These are phyloP conservation scores for Fusarium musae DNA, from an alignment of 2,329 filamentous ascomycete genomes.

Conservation along the genomic window DNA sequence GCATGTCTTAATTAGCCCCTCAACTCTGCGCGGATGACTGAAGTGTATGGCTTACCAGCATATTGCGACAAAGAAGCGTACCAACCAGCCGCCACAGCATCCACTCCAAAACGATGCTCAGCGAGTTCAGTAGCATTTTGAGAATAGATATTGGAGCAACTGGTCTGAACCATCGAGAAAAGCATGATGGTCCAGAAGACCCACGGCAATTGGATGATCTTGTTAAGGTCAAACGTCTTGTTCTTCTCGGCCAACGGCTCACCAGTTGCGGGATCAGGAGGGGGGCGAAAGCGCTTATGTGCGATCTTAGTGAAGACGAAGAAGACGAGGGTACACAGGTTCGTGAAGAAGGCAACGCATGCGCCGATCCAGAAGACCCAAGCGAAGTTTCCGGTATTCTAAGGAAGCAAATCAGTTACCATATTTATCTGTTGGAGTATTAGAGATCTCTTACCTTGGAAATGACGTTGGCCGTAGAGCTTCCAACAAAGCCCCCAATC, in stretches of 20 bases:
- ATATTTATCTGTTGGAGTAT: rapidly evolving
- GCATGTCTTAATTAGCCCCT: rapidly evolving
- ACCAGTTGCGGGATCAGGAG: background rate
- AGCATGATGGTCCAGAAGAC: background rate
- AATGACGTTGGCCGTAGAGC: background rate
- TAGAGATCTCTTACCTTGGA: background rate
- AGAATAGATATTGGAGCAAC: background rate
- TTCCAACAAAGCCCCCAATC: background rate
- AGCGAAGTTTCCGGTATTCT: background rate
- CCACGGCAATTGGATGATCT: background rate
- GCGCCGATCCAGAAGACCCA: background rate
- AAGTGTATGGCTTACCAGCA: background rate
- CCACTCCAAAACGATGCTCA: background rate
- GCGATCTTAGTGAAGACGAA: background rate
- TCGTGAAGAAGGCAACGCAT: background rate
- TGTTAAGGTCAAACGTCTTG: background rate
- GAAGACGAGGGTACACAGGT: background rate
- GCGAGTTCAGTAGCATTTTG: background rate
- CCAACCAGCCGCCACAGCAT: background rate
- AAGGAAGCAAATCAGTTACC: rapidly evolving
- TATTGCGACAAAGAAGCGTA: background rate
- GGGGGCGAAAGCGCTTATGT: background rate
- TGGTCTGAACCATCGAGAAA: background rate
- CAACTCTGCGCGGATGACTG: rapidly evolving
- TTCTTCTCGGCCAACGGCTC: background rate